Conservation (phyloP, 805 yeast genomes). For the Ogataea sp. region DNA sequence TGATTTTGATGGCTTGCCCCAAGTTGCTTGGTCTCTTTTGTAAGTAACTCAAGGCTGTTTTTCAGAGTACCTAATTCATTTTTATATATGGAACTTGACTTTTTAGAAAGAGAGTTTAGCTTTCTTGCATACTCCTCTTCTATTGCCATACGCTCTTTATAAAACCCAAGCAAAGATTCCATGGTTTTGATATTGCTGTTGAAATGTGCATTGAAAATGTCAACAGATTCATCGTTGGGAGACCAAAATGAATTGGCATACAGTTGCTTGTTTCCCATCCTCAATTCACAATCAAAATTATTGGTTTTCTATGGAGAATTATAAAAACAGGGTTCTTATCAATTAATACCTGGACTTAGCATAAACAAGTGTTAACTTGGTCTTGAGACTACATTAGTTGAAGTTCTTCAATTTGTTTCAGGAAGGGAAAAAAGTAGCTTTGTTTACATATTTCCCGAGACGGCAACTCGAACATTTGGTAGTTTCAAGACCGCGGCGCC, state of each 20-base stretch:
- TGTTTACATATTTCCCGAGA: no score
- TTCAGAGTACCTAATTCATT: constrained; percentile 46
- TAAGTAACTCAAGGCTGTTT: constrained; percentile 50
- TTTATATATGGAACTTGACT: constrained; percentile 14
- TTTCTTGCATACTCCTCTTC: constrained; percentile 68
- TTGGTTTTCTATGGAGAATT: no score
- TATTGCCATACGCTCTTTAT: constrained; percentile 48
- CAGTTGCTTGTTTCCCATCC: neutral
- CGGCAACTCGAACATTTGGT: no score
- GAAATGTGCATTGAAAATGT: constrained; percentile 46
- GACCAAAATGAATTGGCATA: constrained; percentile 36
- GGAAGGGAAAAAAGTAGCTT: no score
- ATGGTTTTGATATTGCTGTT: constrained; percentile 52
- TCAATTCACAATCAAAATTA: no score
- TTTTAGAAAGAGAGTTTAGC: constrained; percentile 42
- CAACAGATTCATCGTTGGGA: constrained; percentile 51
- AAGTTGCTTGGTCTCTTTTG: constrained; percentile 51
- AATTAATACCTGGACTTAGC: no score
- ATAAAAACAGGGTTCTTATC: no score
- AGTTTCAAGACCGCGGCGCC: no score
- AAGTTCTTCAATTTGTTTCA: no score
- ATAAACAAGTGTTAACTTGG: no score
- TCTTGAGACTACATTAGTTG: no score
- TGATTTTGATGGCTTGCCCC: constrained; percentile 47
- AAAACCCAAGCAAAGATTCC: constrained; percentile 39